phyloP scores from a whole-genome alignment of 2,329 filamentous ascomycete genomes.

The Penicillium sp. region DNA sequence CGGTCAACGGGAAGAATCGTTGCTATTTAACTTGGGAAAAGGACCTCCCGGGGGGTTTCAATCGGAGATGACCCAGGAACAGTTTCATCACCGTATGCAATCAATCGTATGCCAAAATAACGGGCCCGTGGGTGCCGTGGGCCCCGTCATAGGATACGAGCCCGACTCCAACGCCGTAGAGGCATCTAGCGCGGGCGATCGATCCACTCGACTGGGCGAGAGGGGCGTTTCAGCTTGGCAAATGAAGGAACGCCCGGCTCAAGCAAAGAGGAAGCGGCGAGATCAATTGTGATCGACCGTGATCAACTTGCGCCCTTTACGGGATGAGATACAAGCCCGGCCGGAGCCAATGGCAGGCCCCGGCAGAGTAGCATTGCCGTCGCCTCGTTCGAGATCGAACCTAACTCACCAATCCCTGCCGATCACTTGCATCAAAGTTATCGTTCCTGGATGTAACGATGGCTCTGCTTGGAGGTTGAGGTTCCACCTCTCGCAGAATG shows the following conservation, averaged over 20 bases:
- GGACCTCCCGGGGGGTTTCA: no score
- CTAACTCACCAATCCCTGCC: background rate
- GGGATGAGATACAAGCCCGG: background rate
- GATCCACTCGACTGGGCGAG: background rate
- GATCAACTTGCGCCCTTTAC: background rate
- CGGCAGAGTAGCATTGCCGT: no score
- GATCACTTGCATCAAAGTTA: background rate
- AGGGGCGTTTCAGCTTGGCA: background rate
- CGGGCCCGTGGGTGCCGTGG: slow-evolving; percentile 1
- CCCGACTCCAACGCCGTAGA: background rate
- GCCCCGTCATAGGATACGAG: slow-evolving; percentile 11
- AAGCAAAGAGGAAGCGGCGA: no score
- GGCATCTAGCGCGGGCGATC: slow-evolving; percentile 2
- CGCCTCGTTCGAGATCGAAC: background rate
- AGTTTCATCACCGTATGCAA: background rate
- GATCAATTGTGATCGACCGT: background rate
- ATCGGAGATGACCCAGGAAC: no score
- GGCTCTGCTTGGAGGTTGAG: background rate
- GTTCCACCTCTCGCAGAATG: slow-evolving; percentile 7
- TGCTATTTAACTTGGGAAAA: background rate
- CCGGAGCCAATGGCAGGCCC: background rate
- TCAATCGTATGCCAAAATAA: slow-evolving; percentile 11
- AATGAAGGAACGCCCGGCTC: background rate
- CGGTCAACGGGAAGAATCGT: background rate
- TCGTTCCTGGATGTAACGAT: background rate